phyloP scores from a whole-genome alignment of 192 early-diverging fungal species.

The Phlyctochytrium bullatum region DNA sequence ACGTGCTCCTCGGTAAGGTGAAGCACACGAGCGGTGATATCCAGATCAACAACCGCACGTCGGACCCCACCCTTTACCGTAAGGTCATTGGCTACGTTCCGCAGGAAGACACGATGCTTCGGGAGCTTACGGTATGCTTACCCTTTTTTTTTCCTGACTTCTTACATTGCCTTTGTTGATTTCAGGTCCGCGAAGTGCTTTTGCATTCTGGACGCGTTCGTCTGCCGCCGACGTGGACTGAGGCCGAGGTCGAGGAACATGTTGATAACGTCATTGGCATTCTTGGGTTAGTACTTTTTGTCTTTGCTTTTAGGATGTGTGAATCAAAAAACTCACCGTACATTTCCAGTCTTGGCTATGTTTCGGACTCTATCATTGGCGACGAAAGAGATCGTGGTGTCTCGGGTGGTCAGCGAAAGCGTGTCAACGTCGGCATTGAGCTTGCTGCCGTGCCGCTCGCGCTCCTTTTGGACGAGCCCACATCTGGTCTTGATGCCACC shows the following conservation, averaged over 20 bases:
- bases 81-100: conserved; percentile 50
- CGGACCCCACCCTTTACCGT: conserved; percentile 33
- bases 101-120: conserved; percentile 46
- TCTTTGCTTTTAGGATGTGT: not conserved
- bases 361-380: conserved; percentile 57
- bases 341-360: conserved; percentile 35
- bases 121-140: conserved; percentile 42
- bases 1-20: conserved; percentile 41
- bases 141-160: too few relatives aligned
- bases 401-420: conserved; percentile 71
- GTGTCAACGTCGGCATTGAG: conserved; percentile 80
- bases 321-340: not conserved
- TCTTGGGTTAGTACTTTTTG: conserved; percentile 20
- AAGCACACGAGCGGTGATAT: conserved; percentile 32
- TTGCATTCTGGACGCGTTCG: conserved; percentile 73
- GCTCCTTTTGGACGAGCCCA: conserved; percentile 72
- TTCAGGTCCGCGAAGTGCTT: conserved; percentile 64
- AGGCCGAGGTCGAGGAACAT: conserved; percentile 41
- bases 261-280: conserved; percentile 45
- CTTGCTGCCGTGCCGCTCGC: conserved; percentile 56
- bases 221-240: conserved; percentile 55
- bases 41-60: conserved; percentile 32
- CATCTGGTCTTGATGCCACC: conserved; percentile 66
- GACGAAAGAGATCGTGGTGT: conserved; percentile 65
- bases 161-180: too few relatives aligned